Conservation (phyloP, 2,329 filamentous ascomycete species). For the Sporothrix brasiliensis region DNA sequence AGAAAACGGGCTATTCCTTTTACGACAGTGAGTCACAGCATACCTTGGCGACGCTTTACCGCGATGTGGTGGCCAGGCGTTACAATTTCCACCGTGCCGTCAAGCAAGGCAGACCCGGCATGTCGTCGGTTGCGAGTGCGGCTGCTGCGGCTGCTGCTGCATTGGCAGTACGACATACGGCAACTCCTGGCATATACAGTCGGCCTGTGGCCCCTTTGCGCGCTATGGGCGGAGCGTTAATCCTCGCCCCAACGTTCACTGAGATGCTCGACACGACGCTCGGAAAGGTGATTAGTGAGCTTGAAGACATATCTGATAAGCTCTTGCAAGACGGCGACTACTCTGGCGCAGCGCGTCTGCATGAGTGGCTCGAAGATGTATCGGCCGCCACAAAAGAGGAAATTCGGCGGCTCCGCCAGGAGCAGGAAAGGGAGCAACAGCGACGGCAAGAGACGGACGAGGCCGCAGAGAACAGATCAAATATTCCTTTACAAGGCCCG, state of each 20-base stretch:
- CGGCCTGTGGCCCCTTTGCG: neutral
- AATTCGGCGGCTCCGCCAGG: slow-evolving; percentile 20
- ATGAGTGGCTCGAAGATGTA: slow-evolving; percentile 29
- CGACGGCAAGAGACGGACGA: neutral
- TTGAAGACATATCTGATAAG: slow-evolving; percentile 36
- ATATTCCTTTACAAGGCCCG: neutral
- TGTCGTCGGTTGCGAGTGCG: neutral
- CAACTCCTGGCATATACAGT: neutral
- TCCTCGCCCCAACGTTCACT: slow-evolving; percentile 28
- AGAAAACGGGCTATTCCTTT: slow-evolving; percentile 17
- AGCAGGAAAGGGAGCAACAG: slow-evolving; percentile 3
- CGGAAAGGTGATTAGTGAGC: slow-evolving; percentile 30
- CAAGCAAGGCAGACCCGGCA: slow-evolving; percentile 17
- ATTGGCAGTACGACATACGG: neutral
- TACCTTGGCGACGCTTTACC: slow-evolving; percentile 26
- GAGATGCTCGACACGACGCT: slow-evolving; percentile 33
- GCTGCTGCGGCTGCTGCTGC: slow-evolving; percentile 24
- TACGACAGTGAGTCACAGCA: slow-evolving; percentile 34
- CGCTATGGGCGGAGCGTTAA: neutral
- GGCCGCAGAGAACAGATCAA: neutral
- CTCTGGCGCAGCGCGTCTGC: slow-evolving; percentile 28
- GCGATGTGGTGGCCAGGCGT: slow-evolving; percentile 33
- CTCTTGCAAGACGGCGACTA: slow-evolving; percentile 35
- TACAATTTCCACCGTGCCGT: slow-evolving; percentile 35
- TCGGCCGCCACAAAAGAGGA: slow-evolving; percentile 17